A percentile compares a stretch with the other conserved stretches of the same genome.
Conservation (phyloP, 208 protist species). For the Leishmania amazonensis region DNA sequence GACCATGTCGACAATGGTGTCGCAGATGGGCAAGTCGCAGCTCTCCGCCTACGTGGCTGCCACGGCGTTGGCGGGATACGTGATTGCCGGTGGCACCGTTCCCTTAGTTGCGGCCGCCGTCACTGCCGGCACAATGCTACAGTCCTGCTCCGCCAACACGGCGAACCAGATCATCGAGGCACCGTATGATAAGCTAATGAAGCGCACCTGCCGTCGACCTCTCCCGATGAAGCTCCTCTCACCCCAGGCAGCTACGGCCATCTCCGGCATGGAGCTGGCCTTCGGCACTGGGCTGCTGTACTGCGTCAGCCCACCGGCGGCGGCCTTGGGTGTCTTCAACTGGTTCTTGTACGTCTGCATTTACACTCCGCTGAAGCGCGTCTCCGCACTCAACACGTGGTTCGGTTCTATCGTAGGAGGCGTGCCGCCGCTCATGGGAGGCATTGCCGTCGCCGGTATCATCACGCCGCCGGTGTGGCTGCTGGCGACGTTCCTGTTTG, state of each 20-base stretch:
- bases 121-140: conserved; percentile 74
- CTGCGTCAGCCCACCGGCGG: conserved; percentile 53
- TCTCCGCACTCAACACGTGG: conserved; percentile 89
- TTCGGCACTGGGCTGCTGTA: conserved; percentile 76
- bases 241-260: conserved; percentile 30
- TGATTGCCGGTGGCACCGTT: conserved; percentile 64
- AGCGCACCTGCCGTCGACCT: conserved; percentile 87
- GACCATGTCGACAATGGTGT: conserved; percentile 42
- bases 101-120: conserved; percentile 53
- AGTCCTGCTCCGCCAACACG: conserved; percentile 89
- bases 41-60: conserved; percentile 85
- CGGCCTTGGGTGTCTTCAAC: conserved; percentile 75
- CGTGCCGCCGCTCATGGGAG: conserved; percentile 90
- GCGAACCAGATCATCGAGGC: conserved; percentile 88
- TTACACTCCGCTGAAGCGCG: conserved; percentile 91
- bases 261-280: conserved; percentile 58
- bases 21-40: conserved; percentile 80
- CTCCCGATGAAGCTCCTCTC: conserved; percentile 80
- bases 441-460: conserved; percentile 58
- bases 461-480: conserved; percentile 63
- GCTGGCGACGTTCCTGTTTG: conserved; percentile 78
- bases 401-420: conserved; percentile 92
- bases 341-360: conserved; percentile 87
- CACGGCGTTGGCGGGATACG: conserved; percentile 76
- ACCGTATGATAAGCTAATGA: conserved; percentile 87